phyloP scores from a whole-genome alignment of 2,329 filamentous ascomycete genomes.

The Samsoniella hepiali region DNA sequence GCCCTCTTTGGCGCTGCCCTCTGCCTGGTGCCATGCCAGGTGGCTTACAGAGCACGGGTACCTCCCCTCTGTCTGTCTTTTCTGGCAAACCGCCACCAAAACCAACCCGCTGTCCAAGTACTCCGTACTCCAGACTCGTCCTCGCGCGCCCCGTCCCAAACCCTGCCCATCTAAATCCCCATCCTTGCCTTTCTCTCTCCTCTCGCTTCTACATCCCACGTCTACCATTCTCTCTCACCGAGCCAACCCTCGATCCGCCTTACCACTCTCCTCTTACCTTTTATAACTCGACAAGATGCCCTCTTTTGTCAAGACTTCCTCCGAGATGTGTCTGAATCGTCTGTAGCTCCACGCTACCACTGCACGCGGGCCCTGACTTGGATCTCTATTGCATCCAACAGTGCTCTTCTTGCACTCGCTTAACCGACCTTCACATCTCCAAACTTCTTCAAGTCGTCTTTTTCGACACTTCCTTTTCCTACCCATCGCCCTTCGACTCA shows the following conservation, averaged over 20 bases:
- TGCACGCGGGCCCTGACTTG: constrained; percentile 18
- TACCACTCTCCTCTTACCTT: not conserved
- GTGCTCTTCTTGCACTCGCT: not conserved
- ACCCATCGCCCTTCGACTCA: not conserved
- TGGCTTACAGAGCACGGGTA: not conserved
- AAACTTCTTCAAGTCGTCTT: not conserved
- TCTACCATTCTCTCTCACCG: constrained; percentile 17
- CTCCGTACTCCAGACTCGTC: not conserved
- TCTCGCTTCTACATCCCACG: constrained; percentile 14
- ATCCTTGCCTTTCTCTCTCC: constrained; percentile 2
- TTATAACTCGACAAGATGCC: constrained; percentile 24
- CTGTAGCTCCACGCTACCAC: constrained; percentile 21
- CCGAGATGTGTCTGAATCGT: constrained; percentile 22
- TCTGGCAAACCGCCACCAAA: not conserved
- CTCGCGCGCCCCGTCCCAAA: not conserved
- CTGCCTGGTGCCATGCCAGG: not conserved
- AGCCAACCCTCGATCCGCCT: not conserved
- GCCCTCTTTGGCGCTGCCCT: not conserved
- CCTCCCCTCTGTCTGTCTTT: not conserved
- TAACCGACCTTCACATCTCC: not conserved
- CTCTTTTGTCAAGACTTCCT: constrained; percentile 22
- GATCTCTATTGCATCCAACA: constrained; percentile 7
- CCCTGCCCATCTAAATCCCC: constrained; percentile 8
- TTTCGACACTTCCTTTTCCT: not conserved
- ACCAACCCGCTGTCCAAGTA: not conserved